These are phyloP conservation scores for Apiotrichum siamense DNA, from an alignment of 1,284 basidiomycete genomes.

Conservation along the genomic window DNA sequence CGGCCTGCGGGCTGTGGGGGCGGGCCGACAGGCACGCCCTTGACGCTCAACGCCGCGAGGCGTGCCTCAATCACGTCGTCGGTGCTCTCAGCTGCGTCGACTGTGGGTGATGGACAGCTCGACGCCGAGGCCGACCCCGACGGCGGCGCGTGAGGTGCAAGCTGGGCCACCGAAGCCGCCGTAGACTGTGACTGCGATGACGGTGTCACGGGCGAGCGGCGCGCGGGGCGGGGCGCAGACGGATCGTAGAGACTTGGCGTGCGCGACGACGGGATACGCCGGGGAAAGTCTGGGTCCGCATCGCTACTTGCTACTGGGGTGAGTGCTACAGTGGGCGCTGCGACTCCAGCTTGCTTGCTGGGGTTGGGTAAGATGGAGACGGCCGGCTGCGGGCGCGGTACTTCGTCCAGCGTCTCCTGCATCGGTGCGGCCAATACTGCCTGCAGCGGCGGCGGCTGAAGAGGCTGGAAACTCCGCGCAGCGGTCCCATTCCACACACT, in stretches of 20 bases:
- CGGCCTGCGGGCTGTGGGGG: constrained; percentile 13
- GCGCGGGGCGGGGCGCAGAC: constrained; percentile 18
- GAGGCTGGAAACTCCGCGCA: constrained; percentile 8
- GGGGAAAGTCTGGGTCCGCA: constrained; percentile 35
- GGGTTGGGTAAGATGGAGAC: constrained; percentile 12
- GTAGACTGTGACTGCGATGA: not conserved
- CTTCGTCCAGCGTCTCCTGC: not conserved
- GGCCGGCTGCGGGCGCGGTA: constrained; percentile 1
- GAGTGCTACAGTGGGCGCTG: no score
- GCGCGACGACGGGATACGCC: constrained; percentile 21
- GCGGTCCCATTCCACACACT: constrained; percentile 33
- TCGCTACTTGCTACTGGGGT: not conserved
- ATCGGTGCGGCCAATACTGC: not conserved
- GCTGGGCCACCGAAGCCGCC: not conserved
- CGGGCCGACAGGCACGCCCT: constrained; percentile 27
- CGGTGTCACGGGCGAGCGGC: constrained; percentile 2
- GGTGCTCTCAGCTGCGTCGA: not conserved
- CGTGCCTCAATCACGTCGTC: constrained; percentile 41
- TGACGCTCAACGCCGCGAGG: constrained; percentile 32
- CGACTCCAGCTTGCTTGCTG: constrained; percentile 2
- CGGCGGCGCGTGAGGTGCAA: not conserved
- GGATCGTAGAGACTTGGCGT: constrained; percentile 33
- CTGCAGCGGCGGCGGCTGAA: not conserved
- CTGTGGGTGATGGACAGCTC: not conserved
- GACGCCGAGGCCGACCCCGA: not conserved